Base-by-base conservation (phyloP, 163 green algal genomes). In the Scenedesmus sp. region DNA sequence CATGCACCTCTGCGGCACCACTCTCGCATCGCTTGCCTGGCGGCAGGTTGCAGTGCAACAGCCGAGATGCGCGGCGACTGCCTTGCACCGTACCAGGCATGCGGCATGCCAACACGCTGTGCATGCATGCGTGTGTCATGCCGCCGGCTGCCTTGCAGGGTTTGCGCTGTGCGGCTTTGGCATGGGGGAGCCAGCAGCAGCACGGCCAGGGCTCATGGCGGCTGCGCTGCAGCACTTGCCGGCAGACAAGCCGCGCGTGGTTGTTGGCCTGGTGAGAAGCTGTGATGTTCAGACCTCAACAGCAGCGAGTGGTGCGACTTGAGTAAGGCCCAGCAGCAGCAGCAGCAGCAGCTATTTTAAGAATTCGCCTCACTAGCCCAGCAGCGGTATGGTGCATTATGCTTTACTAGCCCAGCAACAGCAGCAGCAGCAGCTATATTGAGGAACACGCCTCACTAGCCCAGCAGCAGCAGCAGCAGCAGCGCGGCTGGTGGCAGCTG, bases 111-210 rank as follows among this genome's bases (percentile, higher is more conserved):
- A 53, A 53, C 4, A 6, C 15, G 53, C 53, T 7, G 18, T 24
- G 53, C 53, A 65, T n/a, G n/a, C n/a, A n/a, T 65, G 0, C 26
- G 15, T 24, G 1, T 72, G 59, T 35, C 24, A 20, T 85, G n/a
- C 80, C 72, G 53, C 43, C 12, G 24, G 7, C 18, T 13, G 49
- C 0, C 26, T 81, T 70, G 46, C 88, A 93, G 96, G 94, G 33
- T 96, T 94, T 84, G 92, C 93, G 5, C 85, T 96, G 43, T 92
- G 92, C 61, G 94, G 95, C 1, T 94, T 98, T 85, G 95, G 95
- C 61, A 96, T 95, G 3, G 96, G 96, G 0, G 96, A 98, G 86
- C 81, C 35, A 0, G 89, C 88, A 3, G 79, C 91, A 42, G 35
- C 91, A 80, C 93, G 93, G 1, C 46, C 46, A 2, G 65, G 85